phyloP scores from a whole-genome alignment of 257 asterid genomes.

The Penstemon barbatus region DNA sequence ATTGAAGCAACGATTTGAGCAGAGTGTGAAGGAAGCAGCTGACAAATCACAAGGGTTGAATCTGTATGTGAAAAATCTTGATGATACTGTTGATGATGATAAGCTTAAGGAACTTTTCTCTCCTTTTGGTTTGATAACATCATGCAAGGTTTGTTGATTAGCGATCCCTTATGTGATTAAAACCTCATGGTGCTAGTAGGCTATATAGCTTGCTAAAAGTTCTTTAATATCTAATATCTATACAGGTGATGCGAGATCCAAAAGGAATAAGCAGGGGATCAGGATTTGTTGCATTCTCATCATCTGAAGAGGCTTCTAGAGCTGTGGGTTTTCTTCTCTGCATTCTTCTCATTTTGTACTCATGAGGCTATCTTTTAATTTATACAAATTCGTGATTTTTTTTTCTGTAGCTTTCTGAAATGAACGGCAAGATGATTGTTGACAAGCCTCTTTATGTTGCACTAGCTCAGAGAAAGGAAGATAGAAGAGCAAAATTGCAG shows the following conservation, averaged over 20 bases:
- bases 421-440: constrained; percentile 66
- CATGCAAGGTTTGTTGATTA: constrained; percentile 55
- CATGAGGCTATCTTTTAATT: too few relatives aligned
- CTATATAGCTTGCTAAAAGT: too few relatives aligned
- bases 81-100: constrained; percentile 47
- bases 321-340: constrained; percentile 28
- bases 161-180: background rate
- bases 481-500: constrained; percentile 62
- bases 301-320: constrained; percentile 55
- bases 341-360: background rate
- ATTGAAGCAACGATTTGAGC: constrained; percentile 41
- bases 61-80: constrained; percentile 52
- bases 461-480: constrained; percentile 69
- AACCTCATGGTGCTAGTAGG: background rate
- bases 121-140: constrained; percentile 55
- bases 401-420: constrained; percentile 47
- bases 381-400: background rate
- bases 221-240: background rate
- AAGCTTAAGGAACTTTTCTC: constrained; percentile 61
- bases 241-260: constrained; percentile 53
- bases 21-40: constrained; percentile 38
- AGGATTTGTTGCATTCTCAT: constrained; percentile 66
- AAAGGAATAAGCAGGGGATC: constrained; percentile 63
- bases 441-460: constrained; percentile 74
- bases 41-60: constrained; percentile 46